These are phyloP conservation scores for Trichosporon ovoides DNA, from an alignment of 1,284 basidiomycete genomes.

Conservation along the genomic window DNA sequence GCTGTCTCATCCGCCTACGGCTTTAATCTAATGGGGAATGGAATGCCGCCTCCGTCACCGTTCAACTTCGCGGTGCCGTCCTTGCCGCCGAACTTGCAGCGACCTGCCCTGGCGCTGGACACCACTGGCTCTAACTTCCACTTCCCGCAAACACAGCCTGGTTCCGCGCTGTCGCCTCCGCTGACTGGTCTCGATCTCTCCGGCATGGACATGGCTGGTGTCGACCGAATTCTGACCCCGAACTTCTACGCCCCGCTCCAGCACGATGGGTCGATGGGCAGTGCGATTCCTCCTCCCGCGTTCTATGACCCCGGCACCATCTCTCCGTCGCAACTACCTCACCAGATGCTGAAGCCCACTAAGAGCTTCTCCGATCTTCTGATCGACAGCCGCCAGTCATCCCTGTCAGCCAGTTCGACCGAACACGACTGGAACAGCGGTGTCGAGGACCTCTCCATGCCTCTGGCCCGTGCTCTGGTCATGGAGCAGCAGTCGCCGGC, in stretches of 20 bases:
- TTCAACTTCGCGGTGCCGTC: neutral
- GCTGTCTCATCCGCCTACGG: neutral
- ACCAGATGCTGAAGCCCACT: conserved; percentile 30
- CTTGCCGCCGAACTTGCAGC: neutral
- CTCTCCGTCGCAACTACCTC: conserved; percentile 33
- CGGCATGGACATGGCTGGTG: neutral
- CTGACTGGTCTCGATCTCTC: conserved; percentile 6
- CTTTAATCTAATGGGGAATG: neutral
- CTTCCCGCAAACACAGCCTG: neutral
- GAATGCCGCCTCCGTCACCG: neutral
- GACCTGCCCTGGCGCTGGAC: neutral
- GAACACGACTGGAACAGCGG: conserved; percentile 31
- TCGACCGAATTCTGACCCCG: conserved; percentile 21
- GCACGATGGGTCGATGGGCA: neutral
- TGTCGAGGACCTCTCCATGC: conserved; percentile 28
- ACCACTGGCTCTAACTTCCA: conserved; percentile 1
- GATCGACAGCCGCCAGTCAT: conserved; percentile 33
- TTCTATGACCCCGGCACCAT: conserved; percentile 29
- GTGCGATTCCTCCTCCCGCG: conserved; percentile 1
- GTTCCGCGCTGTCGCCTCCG: neutral
- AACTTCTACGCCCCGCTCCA: conserved; percentile 15
- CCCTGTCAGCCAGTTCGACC: conserved; percentile 35
- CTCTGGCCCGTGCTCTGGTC: conserved; percentile 21
- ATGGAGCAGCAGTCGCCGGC: conserved; percentile 14
- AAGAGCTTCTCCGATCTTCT: conserved; percentile 37